Base-by-base conservation (phyloP, 192 early-diverging fungal species). In the Coemansia sp. region DNA sequence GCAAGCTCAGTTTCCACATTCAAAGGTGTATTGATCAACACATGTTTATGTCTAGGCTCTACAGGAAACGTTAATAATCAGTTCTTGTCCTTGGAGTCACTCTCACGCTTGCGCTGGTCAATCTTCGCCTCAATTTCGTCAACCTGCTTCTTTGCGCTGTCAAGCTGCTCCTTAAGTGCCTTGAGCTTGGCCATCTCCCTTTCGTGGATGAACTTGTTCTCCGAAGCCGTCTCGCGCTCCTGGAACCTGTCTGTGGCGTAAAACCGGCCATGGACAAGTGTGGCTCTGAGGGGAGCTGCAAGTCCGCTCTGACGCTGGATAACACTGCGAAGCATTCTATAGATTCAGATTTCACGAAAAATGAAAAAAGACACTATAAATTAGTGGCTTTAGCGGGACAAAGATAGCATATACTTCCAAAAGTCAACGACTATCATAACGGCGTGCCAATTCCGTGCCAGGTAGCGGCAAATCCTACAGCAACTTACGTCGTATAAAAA, bases 161-260 rank as follows among this genome's bases (percentile, higher is more conserved):
- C 70, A 21, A 84, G 76, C 67, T 78, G 59, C 53, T 66, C 68
- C 38, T 67, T 58, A 41, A 84, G 66, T 2, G 59, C 60, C 72
- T 69, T 36, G 35, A 84, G 33, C 70, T 84, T 60, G 36, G 64
- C 73, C 66, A 53, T 63, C 68, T 84, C 72, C 64, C 64, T 71
- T 38, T 84, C 67, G 73, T 66, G 81, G 34, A 78, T 73, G 53
- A 78, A 84, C 76, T 71, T 71, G 81, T 78, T 84, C 71, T 84
- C 81, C 12, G 69, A 65, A 0, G 81, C 81, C 18, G 59, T 71
- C 74, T 84, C 81, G 51, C 80, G 80, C 66, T 83, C 72, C 68
- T 68, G 39, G 59, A 83, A 83, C 68, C 55, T 64, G 80, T 83
- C 80, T 4, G 61, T 62, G 14, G 56, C 33, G 51, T 83, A 74